phyloP scores from a whole-genome alignment of 768 basidiomycete genomes.

The Suillus subluteus region DNA sequence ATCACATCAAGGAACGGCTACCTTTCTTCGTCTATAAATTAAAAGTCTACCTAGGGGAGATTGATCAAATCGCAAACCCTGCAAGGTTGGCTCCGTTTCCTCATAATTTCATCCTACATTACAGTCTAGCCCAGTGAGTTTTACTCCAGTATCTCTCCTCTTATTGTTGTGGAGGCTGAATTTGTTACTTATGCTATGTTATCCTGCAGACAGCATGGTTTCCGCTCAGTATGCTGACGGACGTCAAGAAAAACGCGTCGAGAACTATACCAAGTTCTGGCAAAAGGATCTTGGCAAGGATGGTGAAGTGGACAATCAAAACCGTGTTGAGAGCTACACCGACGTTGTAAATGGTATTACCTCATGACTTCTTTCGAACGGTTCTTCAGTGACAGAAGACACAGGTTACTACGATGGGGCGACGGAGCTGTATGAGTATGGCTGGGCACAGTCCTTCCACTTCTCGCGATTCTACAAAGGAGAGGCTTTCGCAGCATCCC shows the following conservation, averaged over 20 bases:
- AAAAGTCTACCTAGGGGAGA: neutral
- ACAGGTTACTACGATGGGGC: slow-evolving; percentile 95
- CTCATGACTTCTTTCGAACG: neutral
- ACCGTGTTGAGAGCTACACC: slow-evolving; percentile 80
- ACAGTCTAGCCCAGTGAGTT: neutral
- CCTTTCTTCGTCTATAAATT: neutral
- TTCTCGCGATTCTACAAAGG: slow-evolving; percentile 95
- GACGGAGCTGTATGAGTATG: slow-evolving; percentile 90
- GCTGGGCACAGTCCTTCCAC: slow-evolving; percentile 87
- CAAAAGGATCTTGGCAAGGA: slow-evolving; percentile 80
- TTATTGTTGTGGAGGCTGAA: neutral
- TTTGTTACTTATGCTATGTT: neutral
- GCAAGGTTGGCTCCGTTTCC: neutral
- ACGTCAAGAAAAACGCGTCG: slow-evolving; percentile 68
- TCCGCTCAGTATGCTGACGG: slow-evolving; percentile 50
- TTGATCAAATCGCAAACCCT: neutral
- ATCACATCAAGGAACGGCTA: neutral
- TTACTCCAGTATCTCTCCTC: neutral
- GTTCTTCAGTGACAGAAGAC: neutral
- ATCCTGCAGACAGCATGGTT: slow-evolving; percentile 3
- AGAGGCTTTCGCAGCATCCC: slow-evolving; percentile 65
- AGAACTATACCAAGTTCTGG: slow-evolving; percentile 92
- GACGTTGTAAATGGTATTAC: slow-evolving; percentile 88
- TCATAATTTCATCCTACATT: neutral
- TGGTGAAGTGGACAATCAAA: slow-evolving; percentile 61